A percentile compares a stretch with the other conserved stretches of the same genome.
Evolutionary conservation across 2,329 filamentous ascomycete genomes (phyloP).

Genomic region (Plectosphaerella cucumerina): DNA sequence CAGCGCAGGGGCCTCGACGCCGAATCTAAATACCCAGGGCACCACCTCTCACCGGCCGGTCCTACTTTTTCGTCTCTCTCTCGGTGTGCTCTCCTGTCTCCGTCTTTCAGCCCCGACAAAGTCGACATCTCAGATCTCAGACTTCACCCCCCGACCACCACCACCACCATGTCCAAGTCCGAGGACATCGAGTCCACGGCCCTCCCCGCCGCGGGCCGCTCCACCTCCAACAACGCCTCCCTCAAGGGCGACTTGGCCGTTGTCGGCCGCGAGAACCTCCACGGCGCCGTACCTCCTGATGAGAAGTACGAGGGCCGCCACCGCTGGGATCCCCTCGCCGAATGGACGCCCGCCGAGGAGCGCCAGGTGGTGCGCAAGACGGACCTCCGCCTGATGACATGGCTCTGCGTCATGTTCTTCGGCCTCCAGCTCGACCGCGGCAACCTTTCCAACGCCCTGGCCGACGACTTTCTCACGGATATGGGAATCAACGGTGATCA

Average conservation of each 20-base stretch:
- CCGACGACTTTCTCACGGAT: slow-evolving; percentile 58
- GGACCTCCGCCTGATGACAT: slow-evolving; percentile 34
- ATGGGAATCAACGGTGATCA: slow-evolving; percentile 42
- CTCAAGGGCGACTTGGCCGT: slow-evolving; percentile 20
- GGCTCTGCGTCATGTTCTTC: slow-evolving; percentile 41
- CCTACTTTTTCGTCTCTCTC: not conserved
- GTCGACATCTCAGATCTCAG: not conserved
- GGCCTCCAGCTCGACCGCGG: slow-evolving; percentile 60
- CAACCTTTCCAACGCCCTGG: slow-evolving; percentile 58
- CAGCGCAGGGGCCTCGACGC: not conserved
- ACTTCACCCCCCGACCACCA: not conserved
- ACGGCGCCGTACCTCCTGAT: slow-evolving; percentile 22
- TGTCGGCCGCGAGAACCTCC: slow-evolving; percentile 34
- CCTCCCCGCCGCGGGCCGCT: slow-evolving; percentile 7
- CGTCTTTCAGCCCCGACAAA: not conserved
- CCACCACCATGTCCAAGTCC: slow-evolving; percentile 15
- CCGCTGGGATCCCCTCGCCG: slow-evolving; percentile 32
- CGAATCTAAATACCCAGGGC: not conserved
- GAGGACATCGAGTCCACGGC: slow-evolving; percentile 22
- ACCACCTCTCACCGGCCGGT: not conserved
- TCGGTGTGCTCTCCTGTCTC: not conserved
- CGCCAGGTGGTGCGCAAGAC: slow-evolving; percentile 49
- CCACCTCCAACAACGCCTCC: slow-evolving; percentile 17
- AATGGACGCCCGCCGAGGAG: slow-evolving; percentile 56
- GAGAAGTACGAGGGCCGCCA: slow-evolving; percentile 35